Conservation (phyloP, 441 rosid genomes). For the Adansonia rubrostipa region DNA sequence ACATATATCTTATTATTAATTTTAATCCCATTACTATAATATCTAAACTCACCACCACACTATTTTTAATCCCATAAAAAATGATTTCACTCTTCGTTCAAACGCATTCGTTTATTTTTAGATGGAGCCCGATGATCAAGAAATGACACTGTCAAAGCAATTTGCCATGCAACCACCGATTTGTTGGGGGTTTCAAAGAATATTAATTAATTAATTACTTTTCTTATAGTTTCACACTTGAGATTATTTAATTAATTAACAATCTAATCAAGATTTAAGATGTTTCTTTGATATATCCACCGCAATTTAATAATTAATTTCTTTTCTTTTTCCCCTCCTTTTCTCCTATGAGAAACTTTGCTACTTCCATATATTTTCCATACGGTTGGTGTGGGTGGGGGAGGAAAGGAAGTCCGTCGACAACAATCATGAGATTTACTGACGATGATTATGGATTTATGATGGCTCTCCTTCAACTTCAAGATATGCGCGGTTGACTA, state of each 20-base stretch:
- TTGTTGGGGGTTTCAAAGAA: constrained; percentile 22
- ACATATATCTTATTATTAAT: too few species aligned
- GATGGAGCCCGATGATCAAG: too few species aligned
- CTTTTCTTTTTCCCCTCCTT: too few species aligned
- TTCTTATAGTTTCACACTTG: constrained; percentile 3
- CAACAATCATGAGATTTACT: constrained; percentile 31
- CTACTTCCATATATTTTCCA: background rate
- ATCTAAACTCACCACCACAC: too few species aligned
- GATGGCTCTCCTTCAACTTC: background rate
- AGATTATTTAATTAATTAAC: background rate
- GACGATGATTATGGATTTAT: background rate
- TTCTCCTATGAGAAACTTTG: background rate
- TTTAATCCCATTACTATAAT: too few species aligned
- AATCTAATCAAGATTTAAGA: constrained; percentile 23
- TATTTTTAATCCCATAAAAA: too few species aligned
- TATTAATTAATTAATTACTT: background rate
- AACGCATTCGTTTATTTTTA: too few species aligned
- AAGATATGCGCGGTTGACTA: constrained; percentile 22
- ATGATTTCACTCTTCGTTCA: too few species aligned
- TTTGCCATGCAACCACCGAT: constrained; percentile 22
- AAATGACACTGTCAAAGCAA: background rate
- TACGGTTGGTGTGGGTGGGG: constrained; percentile 41
- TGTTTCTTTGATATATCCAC: constrained; percentile 25
- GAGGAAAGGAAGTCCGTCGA: constrained; percentile 28
- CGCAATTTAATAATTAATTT: background rate